These are phyloP conservation scores for Umbelopsis sp. DNA, from an alignment of 192 early-diverging fungal species.

Conservation along the genomic window DNA sequence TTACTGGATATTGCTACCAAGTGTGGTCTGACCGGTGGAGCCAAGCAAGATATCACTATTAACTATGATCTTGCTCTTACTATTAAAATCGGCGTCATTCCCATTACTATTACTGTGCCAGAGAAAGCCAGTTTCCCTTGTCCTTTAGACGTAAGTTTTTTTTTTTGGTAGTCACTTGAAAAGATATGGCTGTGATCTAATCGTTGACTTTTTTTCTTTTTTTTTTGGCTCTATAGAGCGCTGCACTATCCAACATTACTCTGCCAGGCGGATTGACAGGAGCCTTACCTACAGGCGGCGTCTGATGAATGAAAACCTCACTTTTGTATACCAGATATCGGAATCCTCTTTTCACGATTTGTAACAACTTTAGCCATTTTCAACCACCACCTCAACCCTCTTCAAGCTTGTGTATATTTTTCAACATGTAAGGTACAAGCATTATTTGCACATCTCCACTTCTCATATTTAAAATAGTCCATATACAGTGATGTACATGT, in stretches of 20 bases:
- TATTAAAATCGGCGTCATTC: conserved; percentile 46
- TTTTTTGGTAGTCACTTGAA: background rate
- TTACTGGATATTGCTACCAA: conserved; percentile 42
- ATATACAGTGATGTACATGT: no score
- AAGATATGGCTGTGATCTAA: background rate
- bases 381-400: background rate
- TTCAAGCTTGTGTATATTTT: conserved; percentile 10
- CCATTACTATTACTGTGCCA: conserved; percentile 43
- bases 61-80: conserved; percentile 50
- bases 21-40: conserved; percentile 44
- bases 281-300: background rate
- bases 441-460: no score
- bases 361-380: no score
- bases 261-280: background rate
- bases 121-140: conserved; percentile 41
- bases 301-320: background rate
- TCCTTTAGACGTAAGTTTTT: conserved; percentile 35
- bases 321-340: background rate
- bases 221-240: background rate
- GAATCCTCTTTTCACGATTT: background rate
- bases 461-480: no score
- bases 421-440: background rate
- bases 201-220: no score
- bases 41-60: conserved; percentile 33
- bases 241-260: background rate